A percentile compares a stretch with the other conserved stretches of the same genome.
Evolutionary conservation across 768 basidiomycete genomes (phyloP).

Genomic region (Phaeotremella fagi): DNA sequence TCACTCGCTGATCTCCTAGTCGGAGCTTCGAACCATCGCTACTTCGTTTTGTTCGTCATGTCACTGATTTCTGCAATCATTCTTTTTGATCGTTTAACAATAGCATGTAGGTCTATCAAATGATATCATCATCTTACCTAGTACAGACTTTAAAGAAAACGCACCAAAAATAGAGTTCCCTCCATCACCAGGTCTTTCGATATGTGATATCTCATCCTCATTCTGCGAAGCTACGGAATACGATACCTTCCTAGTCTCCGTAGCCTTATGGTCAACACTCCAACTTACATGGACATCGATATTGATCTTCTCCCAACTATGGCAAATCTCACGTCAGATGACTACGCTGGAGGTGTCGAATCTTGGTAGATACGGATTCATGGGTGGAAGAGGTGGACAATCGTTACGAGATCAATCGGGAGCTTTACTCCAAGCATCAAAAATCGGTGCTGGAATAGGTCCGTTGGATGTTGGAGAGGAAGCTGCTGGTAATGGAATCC

Average conservation of each 20-base stretch:
- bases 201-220: slow-evolving; percentile 64
- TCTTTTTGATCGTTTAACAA: slow-evolving; percentile 77
- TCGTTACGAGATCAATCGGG: slow-evolving; percentile 46
- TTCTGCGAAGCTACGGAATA: slow-evolving; percentile 65
- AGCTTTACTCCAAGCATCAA: slow-evolving; percentile 33
- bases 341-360: slow-evolving; percentile 95
- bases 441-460: slow-evolving; percentile 39
- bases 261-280: slow-evolving; percentile 78
- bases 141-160: slow-evolving; percentile 47
- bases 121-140: neutral
- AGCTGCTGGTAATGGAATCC: slow-evolving; percentile 12
- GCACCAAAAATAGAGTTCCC: slow-evolving; percentile 29
- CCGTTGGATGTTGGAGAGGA: slow-evolving; percentile 33
- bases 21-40: slow-evolving; percentile 87
- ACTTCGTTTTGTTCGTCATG: slow-evolving; percentile 87
- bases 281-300: slow-evolving; percentile 94
- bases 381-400: slow-evolving; percentile 71
- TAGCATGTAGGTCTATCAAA: slow-evolving; percentile 60
- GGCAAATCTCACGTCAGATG: slow-evolving; percentile 91
- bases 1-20: slow-evolving; percentile 52
- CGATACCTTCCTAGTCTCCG: slow-evolving; percentile 79
- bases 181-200: slow-evolving; percentile 51
- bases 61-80: slow-evolving; percentile 76
- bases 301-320: slow-evolving; percentile 76
- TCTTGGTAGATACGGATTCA: slow-evolving; percentile 89